These are phyloP conservation scores for Cicer yamashitae DNA, from an alignment of 306 rosid genomes.

Conservation along the genomic window DNA sequence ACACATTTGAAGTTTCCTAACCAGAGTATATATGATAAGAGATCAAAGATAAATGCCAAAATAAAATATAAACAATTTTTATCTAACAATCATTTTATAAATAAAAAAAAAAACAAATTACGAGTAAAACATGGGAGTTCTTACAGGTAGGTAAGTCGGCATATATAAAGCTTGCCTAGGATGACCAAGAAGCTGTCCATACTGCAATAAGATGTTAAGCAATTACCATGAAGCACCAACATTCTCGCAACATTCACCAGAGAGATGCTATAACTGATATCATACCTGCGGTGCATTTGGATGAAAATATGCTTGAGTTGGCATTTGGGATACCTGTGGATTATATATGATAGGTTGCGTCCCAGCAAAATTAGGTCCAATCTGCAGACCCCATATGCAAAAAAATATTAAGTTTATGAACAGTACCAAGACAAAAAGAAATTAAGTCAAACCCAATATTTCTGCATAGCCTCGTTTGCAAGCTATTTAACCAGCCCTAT, in stretches of 20 bases:
- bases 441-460: constrained; percentile 25
- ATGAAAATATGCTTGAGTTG: constrained; percentile 72
- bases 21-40: constrained; percentile 5
- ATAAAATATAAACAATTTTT: constrained; percentile 8
- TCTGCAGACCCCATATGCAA: constrained; percentile 55
- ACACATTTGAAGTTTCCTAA: constrained; percentile 31
- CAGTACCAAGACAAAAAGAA: constrained; percentile 24
- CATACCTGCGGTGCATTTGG: constrained; percentile 88
- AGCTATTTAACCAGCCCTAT: constrained; percentile 19
- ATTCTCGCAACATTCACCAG: constrained; percentile 17
- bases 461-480: constrained; percentile 3
- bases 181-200: constrained; percentile 81
- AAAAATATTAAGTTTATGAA: constrained; percentile 15
- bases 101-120: background rate
- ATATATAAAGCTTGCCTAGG: constrained; percentile 83
- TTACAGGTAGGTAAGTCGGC: constrained; percentile 90
- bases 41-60: constrained; percentile 9
- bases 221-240: constrained; percentile 32
- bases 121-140: constrained; percentile 41
- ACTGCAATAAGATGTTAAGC: constrained; percentile 60
- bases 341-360: constrained; percentile 79
- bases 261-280: constrained; percentile 30
- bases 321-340: constrained; percentile 75
- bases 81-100: background rate
- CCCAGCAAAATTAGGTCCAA: constrained; percentile 73